These are phyloP conservation scores for Mycena leptocephala DNA, from an alignment of 768 basidiomycete species.

Conservation along the genomic window DNA sequence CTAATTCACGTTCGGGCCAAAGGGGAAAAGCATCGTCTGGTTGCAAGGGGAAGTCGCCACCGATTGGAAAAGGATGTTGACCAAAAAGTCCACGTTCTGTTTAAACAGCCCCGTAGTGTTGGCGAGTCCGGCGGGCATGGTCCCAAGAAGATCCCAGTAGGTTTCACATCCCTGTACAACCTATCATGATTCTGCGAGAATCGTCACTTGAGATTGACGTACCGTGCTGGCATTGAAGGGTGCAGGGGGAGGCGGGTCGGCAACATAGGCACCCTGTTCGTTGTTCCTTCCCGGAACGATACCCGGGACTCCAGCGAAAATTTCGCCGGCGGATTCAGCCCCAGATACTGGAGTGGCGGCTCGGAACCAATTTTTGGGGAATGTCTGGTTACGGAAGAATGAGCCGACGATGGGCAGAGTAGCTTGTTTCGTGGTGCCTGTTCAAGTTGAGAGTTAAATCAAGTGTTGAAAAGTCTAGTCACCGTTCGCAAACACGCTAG, in stretches of 20 bases:
- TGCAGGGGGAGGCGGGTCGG: slow-evolving; percentile 10
- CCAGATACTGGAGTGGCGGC: slow-evolving; percentile 2
- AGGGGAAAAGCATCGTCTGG: slow-evolving; percentile 3
- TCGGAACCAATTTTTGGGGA: slow-evolving; percentile 26
- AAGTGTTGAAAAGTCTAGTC: background rate
- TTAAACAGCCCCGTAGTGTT: slow-evolving; percentile 28
- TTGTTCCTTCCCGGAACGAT: slow-evolving; percentile 18
- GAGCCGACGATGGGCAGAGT: slow-evolving; percentile 22
- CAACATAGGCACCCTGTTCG: slow-evolving; percentile 21
- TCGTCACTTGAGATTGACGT: background rate
- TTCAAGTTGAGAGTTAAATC: slow-evolving; percentile 2
- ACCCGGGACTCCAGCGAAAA: background rate
- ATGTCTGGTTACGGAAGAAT: slow-evolving; percentile 29
- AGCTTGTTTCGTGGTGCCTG: slow-evolving; percentile 24
- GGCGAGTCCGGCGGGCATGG: slow-evolving; percentile 6
- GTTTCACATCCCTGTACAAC: slow-evolving; percentile 8
- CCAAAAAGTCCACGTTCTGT: slow-evolving; percentile 23
- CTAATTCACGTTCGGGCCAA: slow-evolving; percentile 6
- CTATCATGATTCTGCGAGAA: background rate
- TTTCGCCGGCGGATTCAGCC: background rate
- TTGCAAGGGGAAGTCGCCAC: slow-evolving; percentile 1
- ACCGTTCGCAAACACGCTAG: slow-evolving; percentile 29
- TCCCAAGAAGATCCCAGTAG: slow-evolving; percentile 17
- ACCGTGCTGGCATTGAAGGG: slow-evolving; percentile 19
- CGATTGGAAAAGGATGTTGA: background rate